Conservation (phyloP, 805 yeast species). For the Metschnikowia lunata region DNA sequence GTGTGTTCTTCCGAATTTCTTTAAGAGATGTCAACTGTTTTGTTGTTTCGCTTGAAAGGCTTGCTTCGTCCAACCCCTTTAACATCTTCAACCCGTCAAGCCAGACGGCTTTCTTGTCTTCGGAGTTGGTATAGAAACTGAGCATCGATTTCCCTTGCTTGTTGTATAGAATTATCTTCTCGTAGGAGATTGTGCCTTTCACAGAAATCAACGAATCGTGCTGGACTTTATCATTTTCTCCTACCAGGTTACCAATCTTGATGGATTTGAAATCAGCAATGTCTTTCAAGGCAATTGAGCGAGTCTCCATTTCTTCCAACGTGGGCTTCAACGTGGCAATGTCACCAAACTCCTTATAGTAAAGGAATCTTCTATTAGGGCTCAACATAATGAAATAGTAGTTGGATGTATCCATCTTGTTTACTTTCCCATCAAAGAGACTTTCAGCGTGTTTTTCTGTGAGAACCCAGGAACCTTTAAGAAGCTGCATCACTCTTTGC, state of each 20-base stretch:
- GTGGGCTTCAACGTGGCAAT: constrained; percentile 49
- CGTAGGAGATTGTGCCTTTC: constrained; percentile 53
- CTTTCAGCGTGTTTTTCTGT: constrained; percentile 49
- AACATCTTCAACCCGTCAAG: constrained; percentile 65
- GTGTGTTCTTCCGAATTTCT: constrained; percentile 38
- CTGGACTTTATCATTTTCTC: constrained; percentile 41
- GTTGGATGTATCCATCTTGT: constrained; percentile 23
- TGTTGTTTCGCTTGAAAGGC: constrained; percentile 35
- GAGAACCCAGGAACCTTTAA: constrained; percentile 79
- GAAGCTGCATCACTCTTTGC: constrained; percentile 65
- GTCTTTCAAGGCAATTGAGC: constrained; percentile 47
- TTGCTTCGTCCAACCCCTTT: constrained; percentile 30
- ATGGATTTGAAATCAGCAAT: constrained; percentile 48
- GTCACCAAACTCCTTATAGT: constrained; percentile 55
- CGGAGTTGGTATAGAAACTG: constrained; percentile 65
- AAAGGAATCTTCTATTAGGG: constrained; percentile 58
- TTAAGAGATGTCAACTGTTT: constrained; percentile 31
- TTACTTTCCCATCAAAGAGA: constrained; percentile 17
- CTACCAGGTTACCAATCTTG: constrained; percentile 41
- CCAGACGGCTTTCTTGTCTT: constrained; percentile 68
- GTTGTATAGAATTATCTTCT: constrained; percentile 49
- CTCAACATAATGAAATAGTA: constrained; percentile 58
- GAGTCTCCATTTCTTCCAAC: constrained; percentile 53
- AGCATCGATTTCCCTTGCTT: constrained; percentile 42
- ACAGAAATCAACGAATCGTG: constrained; percentile 48